Evolutionary conservation across 2,329 filamentous ascomycete genomes (phyloP).

Genomic region (Endoconidiophora polonica): DNA sequence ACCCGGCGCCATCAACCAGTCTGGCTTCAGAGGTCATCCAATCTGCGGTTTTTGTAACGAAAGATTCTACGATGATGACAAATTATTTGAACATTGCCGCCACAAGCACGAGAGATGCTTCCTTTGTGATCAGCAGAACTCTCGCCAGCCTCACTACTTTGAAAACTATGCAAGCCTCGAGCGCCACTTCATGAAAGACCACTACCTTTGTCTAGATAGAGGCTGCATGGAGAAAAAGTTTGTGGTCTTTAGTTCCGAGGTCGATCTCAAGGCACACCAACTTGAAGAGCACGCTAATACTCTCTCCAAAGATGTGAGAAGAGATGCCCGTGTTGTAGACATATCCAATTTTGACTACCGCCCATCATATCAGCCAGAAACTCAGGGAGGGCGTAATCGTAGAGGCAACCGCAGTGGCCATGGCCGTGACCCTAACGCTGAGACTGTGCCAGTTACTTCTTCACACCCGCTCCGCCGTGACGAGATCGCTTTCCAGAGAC

Average conservation of each 20-base stretch:
- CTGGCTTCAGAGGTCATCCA: slow-evolving; percentile 89
- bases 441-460: slow-evolving; percentile 53
- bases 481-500: slow-evolving; percentile 79
- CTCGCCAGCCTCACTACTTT: slow-evolving; percentile 73
- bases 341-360: slow-evolving; percentile 73
- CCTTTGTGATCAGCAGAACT: slow-evolving; percentile 62
- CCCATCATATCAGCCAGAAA: slow-evolving; percentile 48
- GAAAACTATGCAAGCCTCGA: slow-evolving; percentile 76
- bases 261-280: slow-evolving; percentile 90
- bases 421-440: slow-evolving; percentile 32
- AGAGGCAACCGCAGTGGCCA: slow-evolving; percentile 25
- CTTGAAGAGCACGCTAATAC: slow-evolving; percentile 65
- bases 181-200: slow-evolving; percentile 71
- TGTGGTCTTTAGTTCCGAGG: slow-evolving; percentile 84
- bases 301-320: slow-evolving; percentile 64
- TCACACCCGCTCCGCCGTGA: slow-evolving; percentile 65
- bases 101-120: slow-evolving; percentile 92
- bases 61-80: slow-evolving; percentile 90
- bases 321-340: slow-evolving; percentile 73
- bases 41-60: slow-evolving; percentile 84
- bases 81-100: slow-evolving; percentile 82
- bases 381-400: slow-evolving; percentile 26
- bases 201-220: slow-evolving; percentile 67
- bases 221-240: slow-evolving; percentile 96
- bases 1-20: slow-evolving; percentile 79